Percentiles rank a stretch among this genome's conserved stretches.
Evolutionary conservation across 768 basidiomycete species (phyloP).

Genomic region (Paxillus ammoniavirescens): DNA sequence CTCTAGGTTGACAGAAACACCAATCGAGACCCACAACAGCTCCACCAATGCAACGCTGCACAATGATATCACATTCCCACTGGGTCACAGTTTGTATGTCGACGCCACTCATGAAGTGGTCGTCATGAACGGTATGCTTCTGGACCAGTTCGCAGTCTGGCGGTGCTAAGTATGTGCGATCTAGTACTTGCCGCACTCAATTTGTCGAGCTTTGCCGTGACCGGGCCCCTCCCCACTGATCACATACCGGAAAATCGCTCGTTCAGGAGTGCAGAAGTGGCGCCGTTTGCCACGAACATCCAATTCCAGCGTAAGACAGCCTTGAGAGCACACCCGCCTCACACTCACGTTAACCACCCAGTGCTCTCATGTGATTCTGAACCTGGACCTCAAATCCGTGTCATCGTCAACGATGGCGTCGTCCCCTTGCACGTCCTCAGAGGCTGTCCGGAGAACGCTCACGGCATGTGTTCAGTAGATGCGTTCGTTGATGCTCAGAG

Average conservation of each 20-base stretch:
- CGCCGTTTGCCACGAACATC: slow-evolving; percentile 82
- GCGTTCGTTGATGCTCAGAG: slow-evolving; percentile 67
- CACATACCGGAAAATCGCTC: slow-evolving; percentile 60
- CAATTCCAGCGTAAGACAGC: slow-evolving; percentile 69
- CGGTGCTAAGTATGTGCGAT: neutral
- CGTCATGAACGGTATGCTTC: slow-evolving; percentile 60
- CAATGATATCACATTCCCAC: slow-evolving; percentile 63
- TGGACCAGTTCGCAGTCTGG: neutral
- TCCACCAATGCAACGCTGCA: slow-evolving; percentile 81
- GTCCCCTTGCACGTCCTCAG: slow-evolving; percentile 70
- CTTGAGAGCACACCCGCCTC: no score
- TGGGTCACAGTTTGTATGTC: slow-evolving; percentile 70
- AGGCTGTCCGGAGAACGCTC: slow-evolving; percentile 66
- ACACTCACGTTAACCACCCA: slow-evolving; percentile 24
- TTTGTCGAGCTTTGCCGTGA: slow-evolving; percentile 61
- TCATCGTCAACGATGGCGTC: slow-evolving; percentile 84
- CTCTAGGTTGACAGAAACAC: slow-evolving; percentile 74
- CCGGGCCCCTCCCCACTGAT: slow-evolving; percentile 66
- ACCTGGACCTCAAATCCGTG: slow-evolving; percentile 61
- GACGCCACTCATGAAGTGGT: slow-evolving; percentile 88
- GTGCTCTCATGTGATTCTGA: slow-evolving; percentile 55
- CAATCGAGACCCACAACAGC: slow-evolving; percentile 64
- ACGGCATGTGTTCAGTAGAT: slow-evolving; percentile 76
- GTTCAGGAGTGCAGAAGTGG: slow-evolving; percentile 70
- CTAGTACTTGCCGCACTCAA: slow-evolving; percentile 81